Percentiles rank a stretch among this genome's conserved stretches.
phyloP scores from a whole-genome alignment of 1,284 basidiomycete species.

The Boletus chippewaensis region DNA sequence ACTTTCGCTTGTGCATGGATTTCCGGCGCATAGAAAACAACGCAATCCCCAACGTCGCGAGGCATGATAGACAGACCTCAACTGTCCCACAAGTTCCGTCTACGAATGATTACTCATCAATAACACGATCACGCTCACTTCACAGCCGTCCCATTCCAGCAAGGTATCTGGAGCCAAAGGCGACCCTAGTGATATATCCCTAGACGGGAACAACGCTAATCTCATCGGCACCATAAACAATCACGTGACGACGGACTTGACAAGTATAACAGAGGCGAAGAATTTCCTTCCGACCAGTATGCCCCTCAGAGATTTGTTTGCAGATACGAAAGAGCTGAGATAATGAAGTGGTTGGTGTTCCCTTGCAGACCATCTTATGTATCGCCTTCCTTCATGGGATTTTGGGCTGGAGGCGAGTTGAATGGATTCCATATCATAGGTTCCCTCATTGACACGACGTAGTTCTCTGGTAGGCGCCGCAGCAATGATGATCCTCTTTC shows the following conservation, averaged over 20 bases:
- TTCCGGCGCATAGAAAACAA: no score
- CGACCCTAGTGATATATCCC: neutral
- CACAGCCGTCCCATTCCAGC: no score
- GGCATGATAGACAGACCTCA: no score
- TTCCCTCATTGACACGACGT: neutral
- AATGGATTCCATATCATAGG: neutral
- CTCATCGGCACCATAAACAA: constrained; percentile 53
- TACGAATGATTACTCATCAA: no score
- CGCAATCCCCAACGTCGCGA: no score
- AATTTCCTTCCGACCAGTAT: constrained; percentile 37
- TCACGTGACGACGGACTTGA: constrained; percentile 43
- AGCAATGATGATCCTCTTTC: constrained; percentile 11
- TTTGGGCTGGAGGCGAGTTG: constrained; percentile 35
- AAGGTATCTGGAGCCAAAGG: no score
- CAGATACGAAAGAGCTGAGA: neutral
- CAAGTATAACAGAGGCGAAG: constrained; percentile 39
- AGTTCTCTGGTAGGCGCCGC: constrained; percentile 17
- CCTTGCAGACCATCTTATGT: constrained; percentile 41
- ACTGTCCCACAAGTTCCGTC: no score
- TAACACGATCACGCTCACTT: no score
- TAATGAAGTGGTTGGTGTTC: constrained; percentile 34
- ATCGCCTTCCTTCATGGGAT: constrained; percentile 44
- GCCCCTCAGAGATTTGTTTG: neutral
- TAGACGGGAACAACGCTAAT: constrained; percentile 2
- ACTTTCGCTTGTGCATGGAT: no score